Percentiles rank a stretch among this genome's conserved stretches.
Evolutionary conservation across 2,329 filamentous ascomycete species (phyloP).

Genomic region (Epichloe uncinata): DNA sequence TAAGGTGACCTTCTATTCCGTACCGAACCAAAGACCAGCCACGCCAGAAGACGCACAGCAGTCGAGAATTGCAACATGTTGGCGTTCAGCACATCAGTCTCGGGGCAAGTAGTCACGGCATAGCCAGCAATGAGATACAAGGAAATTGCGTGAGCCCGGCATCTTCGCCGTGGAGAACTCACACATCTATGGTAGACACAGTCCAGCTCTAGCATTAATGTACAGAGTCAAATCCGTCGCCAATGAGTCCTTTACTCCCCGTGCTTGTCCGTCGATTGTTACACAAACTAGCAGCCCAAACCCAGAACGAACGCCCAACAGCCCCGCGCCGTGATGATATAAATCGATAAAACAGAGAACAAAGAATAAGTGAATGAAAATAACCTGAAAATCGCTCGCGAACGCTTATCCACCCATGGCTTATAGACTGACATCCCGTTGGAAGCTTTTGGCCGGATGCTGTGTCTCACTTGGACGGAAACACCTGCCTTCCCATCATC

Average conservation of each 20-base stretch:
- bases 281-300: background rate
- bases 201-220: background rate
- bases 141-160: background rate
- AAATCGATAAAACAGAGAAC: background rate
- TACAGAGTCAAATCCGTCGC: background rate
- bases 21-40: too few relatives aligned
- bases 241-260: slow-evolving; percentile 1
- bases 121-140: too few relatives aligned
- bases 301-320: slow-evolving; percentile 2
- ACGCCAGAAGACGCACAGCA: background rate
- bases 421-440: background rate
- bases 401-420: background rate
- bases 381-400: background rate
- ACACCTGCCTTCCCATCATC: background rate
- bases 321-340: background rate
- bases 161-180: background rate
- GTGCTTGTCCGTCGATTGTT: background rate
- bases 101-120: background rate
- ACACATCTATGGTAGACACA: background rate
- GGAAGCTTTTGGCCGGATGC: background rate
- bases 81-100: background rate
- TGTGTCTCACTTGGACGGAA: background rate
- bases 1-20: background rate
- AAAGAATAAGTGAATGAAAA: background rate
- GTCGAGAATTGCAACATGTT: background rate